Percentiles rank a stretch among this genome's conserved stretches.
phyloP scores from a whole-genome alignment of 2,329 filamentous ascomycete genomes.

The Tolypocladium nubicola region DNA sequence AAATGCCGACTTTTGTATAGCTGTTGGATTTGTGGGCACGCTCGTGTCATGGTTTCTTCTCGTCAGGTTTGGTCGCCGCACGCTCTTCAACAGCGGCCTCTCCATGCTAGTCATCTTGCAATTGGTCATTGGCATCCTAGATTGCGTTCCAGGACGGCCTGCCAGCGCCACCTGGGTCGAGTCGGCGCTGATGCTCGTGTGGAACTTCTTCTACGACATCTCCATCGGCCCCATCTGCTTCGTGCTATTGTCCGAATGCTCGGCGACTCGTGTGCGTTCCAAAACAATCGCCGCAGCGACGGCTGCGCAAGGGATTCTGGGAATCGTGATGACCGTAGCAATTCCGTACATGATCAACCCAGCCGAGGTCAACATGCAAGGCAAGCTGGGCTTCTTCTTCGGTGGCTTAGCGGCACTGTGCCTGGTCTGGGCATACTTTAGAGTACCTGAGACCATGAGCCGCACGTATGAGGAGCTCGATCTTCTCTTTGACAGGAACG shows the following conservation, averaged over 20 bases:
- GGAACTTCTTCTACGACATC: conserved; percentile 31
- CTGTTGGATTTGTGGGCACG: conserved; percentile 31
- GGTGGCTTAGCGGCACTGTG: conserved; percentile 15
- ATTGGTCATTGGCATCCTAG: conserved; percentile 27
- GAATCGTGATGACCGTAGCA: conserved; percentile 17
- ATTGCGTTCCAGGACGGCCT: conserved; percentile 36
- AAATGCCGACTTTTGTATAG: conserved; percentile 13
- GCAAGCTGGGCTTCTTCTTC: conserved; percentile 22
- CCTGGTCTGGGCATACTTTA: conserved; percentile 21
- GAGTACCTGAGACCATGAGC: conserved; percentile 19
- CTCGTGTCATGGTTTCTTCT: conserved; percentile 9
- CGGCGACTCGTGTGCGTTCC: conserved; percentile 23
- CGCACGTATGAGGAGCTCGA: conserved; percentile 23
- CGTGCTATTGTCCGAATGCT: conserved; percentile 29
- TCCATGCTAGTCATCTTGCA: conserved; percentile 28
- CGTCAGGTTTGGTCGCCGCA: conserved; percentile 29
- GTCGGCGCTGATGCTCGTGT: conserved; percentile 29
- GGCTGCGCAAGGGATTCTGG: conserved; percentile 14
- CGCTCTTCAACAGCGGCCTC: conserved; percentile 28
- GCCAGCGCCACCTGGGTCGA: conserved; percentile 25
- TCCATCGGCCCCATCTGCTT: conserved; percentile 32
- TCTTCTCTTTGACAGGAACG: conserved; percentile 19
- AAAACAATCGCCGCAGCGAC: conserved; percentile 31
- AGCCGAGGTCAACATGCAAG: conserved; percentile 22
- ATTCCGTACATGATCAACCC: conserved; percentile 23